Evolutionary conservation across 148 eudicot genomes (phyloP).

Genomic region (Gaultheria prostrata): DNA sequence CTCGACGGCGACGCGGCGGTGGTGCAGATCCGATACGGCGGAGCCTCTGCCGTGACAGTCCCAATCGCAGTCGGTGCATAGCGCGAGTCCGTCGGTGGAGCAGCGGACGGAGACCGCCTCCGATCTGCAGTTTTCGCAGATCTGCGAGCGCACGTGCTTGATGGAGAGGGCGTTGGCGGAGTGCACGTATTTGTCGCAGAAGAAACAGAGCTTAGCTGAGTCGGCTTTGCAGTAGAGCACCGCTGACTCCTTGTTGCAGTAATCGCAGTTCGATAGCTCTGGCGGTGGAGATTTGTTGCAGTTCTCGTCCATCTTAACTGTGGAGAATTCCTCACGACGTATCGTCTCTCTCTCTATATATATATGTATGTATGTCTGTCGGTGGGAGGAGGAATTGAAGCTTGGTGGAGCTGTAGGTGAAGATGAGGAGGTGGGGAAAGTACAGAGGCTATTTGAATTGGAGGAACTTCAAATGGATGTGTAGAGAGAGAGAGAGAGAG

Average conservation of each 20-base stretch:
- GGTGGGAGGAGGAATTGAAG: neutral
- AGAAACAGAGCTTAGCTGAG: conserved; percentile 64
- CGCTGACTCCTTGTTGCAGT: conserved; percentile 47
- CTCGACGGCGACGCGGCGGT: conserved; percentile 36
- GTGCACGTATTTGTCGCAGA: conserved; percentile 80
- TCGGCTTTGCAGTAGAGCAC: conserved; percentile 76
- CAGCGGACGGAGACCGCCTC: conserved; percentile 45
- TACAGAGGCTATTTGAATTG: neutral
- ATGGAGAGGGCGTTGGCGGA: conserved; percentile 71
- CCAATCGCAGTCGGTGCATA: conserved; percentile 57
- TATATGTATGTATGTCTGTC: neutral
- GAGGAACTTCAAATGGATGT: neutral
- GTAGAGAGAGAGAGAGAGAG: neutral
- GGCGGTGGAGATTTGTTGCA: neutral
- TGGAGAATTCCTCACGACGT: neutral
- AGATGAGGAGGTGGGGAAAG: neutral
- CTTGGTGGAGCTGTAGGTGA: neutral
- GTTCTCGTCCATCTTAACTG: neutral
- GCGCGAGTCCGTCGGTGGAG: conserved; percentile 33
- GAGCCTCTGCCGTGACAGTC: conserved; percentile 35
- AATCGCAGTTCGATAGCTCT: conserved; percentile 43
- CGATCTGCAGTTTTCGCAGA: conserved; percentile 52
- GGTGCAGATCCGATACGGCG: conserved; percentile 25
- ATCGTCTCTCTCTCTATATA: neutral
- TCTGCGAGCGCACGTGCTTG: conserved; percentile 66